A percentile compares a stretch with the other conserved stretches of the same genome.
These are phyloP conservation scores for Begonia loranthoides DNA, from an alignment of 306 rosid genomes.

Conservation along the genomic window DNA sequence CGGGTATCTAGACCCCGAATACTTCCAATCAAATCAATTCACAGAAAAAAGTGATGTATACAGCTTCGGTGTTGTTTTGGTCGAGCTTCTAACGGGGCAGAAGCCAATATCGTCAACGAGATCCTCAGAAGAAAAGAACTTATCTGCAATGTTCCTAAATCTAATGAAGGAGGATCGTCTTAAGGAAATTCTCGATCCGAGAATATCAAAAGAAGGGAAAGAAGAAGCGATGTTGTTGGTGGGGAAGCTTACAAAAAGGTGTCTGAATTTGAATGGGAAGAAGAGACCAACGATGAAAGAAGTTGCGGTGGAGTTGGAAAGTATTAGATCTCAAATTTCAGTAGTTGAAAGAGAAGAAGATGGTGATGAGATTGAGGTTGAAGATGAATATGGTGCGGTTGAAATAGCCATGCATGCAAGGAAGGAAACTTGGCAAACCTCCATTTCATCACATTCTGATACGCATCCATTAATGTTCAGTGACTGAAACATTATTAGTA, in stretches of 20 bases:
- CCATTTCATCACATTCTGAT: too few species aligned
- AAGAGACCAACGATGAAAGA: slow-evolving; percentile 53
- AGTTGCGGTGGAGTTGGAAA: slow-evolving; percentile 29
- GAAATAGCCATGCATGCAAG: too few species aligned
- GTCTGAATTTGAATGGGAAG: slow-evolving; percentile 36
- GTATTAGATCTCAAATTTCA: too few species aligned
- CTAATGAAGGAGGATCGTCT: slow-evolving; percentile 18
- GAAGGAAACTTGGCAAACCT: too few species aligned
- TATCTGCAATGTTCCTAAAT: slow-evolving; percentile 29
- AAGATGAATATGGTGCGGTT: too few species aligned
- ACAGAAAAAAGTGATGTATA: slow-evolving; percentile 34
- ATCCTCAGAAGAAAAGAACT: slow-evolving; percentile 17
- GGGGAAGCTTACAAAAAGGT: slow-evolving; percentile 35
- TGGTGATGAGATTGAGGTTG: too few species aligned
- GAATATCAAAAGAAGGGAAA: slow-evolving; percentile 21
- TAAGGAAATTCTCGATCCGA: slow-evolving; percentile 20
- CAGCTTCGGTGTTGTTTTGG: slow-evolving; percentile 51
- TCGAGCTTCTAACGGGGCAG: slow-evolving; percentile 37
- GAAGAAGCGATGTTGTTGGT: slow-evolving; percentile 18
- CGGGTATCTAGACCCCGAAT: slow-evolving; percentile 62
- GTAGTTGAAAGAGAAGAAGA: too few species aligned
- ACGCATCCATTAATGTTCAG: too few species aligned
- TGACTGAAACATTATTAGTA: too few species aligned
- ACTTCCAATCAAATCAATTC: slow-evolving; percentile 35
- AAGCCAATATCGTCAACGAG: slow-evolving; percentile 22